phyloP scores from a whole-genome alignment of 2,329 filamentous ascomycete genomes.

The Hypomyces perniciosus region DNA sequence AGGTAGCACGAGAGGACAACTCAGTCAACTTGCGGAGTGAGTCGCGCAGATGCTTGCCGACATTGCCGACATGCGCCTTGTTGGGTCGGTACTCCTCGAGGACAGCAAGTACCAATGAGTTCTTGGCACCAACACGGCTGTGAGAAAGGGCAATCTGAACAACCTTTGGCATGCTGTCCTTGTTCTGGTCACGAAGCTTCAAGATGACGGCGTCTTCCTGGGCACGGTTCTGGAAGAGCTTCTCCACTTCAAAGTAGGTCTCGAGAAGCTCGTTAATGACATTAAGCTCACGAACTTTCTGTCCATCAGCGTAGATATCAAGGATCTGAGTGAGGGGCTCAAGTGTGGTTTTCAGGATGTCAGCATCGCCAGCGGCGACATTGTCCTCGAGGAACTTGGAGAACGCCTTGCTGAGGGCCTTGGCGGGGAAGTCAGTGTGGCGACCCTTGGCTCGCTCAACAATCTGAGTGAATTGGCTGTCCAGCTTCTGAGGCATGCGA shows the following conservation, averaged over 20 bases:
- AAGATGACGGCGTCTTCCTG: slow-evolving; percentile 94
- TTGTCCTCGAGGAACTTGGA: slow-evolving; percentile 86
- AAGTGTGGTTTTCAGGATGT: slow-evolving; percentile 66
- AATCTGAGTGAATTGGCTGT: slow-evolving; percentile 72
- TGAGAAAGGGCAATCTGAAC: slow-evolving; percentile 89
- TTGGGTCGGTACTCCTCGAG: slow-evolving; percentile 93
- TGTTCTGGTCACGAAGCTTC: slow-evolving; percentile 91
- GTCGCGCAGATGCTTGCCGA: slow-evolving; percentile 80
- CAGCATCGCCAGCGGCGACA: slow-evolving; percentile 64
- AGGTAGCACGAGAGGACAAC: slow-evolving; percentile 69
- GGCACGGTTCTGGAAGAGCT: slow-evolving; percentile 77
- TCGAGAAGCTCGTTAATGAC: slow-evolving; percentile 76
- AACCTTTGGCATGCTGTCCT: slow-evolving; percentile 80
- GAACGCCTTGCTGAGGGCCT: slow-evolving; percentile 77
- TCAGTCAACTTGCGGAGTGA: slow-evolving; percentile 83
- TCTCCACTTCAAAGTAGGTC: slow-evolving; percentile 77
- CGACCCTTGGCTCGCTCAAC: slow-evolving; percentile 77
- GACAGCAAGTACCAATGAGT: slow-evolving; percentile 84
- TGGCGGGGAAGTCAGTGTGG: slow-evolving; percentile 84
- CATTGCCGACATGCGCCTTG: slow-evolving; percentile 81
- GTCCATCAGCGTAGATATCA: slow-evolving; percentile 73
- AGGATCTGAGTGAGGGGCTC: slow-evolving; percentile 73
- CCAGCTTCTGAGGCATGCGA: slow-evolving; percentile 92
- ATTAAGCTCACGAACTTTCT: slow-evolving; percentile 83
- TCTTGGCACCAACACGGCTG: slow-evolving; percentile 88